A percentile compares a stretch with the other conserved stretches of the same genome.
These are phyloP conservation scores for Colletotrichum lupini DNA, from an alignment of 2,329 filamentous ascomycete species.

Conservation along the genomic window DNA sequence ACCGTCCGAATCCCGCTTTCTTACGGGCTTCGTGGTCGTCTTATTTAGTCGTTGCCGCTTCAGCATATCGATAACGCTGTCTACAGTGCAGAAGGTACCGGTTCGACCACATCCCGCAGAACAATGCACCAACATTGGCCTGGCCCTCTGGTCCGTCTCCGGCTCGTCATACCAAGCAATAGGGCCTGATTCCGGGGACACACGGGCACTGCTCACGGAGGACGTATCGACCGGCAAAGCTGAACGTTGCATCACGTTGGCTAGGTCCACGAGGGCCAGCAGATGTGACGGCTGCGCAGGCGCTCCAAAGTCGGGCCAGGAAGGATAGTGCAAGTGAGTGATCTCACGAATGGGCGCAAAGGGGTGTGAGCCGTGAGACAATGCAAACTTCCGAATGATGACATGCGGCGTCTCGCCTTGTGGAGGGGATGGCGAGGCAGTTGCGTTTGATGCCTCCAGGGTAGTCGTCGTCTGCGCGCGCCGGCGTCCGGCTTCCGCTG, in stretches of 20 bases:
- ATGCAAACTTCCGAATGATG: constrained; percentile 85
- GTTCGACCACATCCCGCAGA: constrained; percentile 96
- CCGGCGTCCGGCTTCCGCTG: constrained; percentile 37
- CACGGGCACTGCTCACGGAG: constrained; percentile 45
- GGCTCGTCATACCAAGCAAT: constrained; percentile 69
- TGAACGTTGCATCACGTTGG: constrained; percentile 77
- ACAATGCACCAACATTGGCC: constrained; percentile 92
- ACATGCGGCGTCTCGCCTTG: constrained; percentile 76
- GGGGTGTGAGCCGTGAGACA: constrained; percentile 80
- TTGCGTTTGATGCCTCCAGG: constrained; percentile 40
- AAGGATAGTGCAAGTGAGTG: constrained; percentile 92
- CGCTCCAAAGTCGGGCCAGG: constrained; percentile 98
- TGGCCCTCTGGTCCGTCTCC: constrained; percentile 59
- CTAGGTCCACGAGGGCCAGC: constrained; percentile 88
- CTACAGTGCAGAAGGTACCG: constrained; percentile 95
- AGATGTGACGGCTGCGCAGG: constrained; percentile 90
- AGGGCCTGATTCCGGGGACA: constrained; percentile 43
- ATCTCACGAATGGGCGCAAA: constrained; percentile 91
- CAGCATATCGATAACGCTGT: constrained; percentile 95
- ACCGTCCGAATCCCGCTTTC: constrained; percentile 51
- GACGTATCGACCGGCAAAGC: constrained; percentile 60
- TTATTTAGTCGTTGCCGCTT: constrained; percentile 77
- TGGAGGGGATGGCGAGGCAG: constrained; percentile 38
- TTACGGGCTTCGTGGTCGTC: constrained; percentile 37
- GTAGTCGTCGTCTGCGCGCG: constrained; percentile 47